phyloP scores from a whole-genome alignment of 2,329 filamentous ascomycete genomes.

The Colletotrichum horii region DNA sequence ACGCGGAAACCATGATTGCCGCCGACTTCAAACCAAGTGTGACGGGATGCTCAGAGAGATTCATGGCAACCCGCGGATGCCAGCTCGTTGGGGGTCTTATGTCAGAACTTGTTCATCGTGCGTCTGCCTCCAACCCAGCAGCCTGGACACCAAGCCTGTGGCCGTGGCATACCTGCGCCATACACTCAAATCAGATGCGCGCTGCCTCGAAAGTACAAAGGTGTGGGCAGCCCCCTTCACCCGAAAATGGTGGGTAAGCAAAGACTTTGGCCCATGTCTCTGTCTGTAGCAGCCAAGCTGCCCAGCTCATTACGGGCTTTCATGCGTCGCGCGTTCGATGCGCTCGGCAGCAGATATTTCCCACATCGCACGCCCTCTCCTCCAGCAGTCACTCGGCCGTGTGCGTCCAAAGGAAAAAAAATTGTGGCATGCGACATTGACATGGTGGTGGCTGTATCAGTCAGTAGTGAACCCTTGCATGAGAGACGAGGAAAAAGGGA shows the following conservation, averaged over 20 bases:
- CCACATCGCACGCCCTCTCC: not conserved
- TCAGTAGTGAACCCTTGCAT: not conserved
- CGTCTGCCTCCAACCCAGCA: not conserved
- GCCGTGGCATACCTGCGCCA: not conserved
- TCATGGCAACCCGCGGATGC: not conserved
- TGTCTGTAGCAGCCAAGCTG: not conserved
- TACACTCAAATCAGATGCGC: not conserved
- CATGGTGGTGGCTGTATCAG: not conserved
- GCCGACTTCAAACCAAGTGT: not conserved
- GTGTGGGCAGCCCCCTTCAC: not conserved
- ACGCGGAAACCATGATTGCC: not conserved
- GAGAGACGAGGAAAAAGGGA: not conserved
- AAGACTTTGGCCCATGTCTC: not conserved
- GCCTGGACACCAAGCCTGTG: not conserved
- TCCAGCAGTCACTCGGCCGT: not conserved
- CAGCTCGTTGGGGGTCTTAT: not conserved
- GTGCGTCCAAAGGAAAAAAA: not conserved
- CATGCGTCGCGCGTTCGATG: not conserved
- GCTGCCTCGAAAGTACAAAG: not conserved
- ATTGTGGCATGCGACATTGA: not conserved
- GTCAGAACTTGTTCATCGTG: not conserved
- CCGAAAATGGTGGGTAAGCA: not conserved
- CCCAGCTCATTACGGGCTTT: not conserved
- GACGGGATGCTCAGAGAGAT: not conserved
- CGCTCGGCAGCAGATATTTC: not conserved